phyloP scores from a whole-genome alignment of 331 rosid species.

The Phaseolus coccineus region DNA sequence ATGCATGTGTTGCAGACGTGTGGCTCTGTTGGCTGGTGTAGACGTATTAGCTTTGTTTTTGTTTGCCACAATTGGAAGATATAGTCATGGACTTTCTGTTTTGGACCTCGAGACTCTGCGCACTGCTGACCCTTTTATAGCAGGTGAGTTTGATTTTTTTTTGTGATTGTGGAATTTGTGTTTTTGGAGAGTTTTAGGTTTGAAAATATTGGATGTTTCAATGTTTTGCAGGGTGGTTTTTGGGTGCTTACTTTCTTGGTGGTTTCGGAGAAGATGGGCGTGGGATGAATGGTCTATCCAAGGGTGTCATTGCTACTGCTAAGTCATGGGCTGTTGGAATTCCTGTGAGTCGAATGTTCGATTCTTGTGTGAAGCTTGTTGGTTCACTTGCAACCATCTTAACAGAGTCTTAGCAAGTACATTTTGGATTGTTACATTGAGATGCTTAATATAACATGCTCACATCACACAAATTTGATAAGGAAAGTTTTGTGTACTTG shows the following conservation, averaged over 20 bases:
- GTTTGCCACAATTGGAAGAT: conserved; percentile 91
- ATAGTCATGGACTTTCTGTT: conserved; percentile 79
- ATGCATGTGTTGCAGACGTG: conserved; percentile 59
- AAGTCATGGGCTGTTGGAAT: conserved; percentile 94
- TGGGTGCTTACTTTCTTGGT: conserved; percentile 93
- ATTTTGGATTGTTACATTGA: not conserved
- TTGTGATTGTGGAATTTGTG: conserved; percentile 1
- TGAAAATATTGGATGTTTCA: conserved; percentile 42
- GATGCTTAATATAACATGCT: not conserved
- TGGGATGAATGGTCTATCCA: conserved; percentile 77
- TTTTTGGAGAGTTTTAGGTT: not conserved
- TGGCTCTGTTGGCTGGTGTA: conserved; percentile 84
- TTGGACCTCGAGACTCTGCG: conserved; percentile 75
- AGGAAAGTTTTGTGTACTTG: not conserved
- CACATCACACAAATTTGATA: not conserved
- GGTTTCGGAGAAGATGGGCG: conserved; percentile 91
- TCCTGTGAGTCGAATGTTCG: conserved; percentile 65
- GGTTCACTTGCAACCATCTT: conserved; percentile 5
- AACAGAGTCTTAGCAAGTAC: not conserved
- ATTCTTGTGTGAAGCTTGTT: not conserved
- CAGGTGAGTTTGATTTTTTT: conserved; percentile 59
- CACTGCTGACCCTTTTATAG: conserved; percentile 93
- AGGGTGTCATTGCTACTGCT: conserved; percentile 74
- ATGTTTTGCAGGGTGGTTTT: conserved; percentile 77
- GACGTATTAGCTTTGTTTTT: conserved; percentile 87